A percentile compares a stretch with the other conserved stretches of the same genome.
Evolutionary conservation across 805 yeast genomes (phyloP).

Genomic region (Kuraishia ogatae): DNA sequence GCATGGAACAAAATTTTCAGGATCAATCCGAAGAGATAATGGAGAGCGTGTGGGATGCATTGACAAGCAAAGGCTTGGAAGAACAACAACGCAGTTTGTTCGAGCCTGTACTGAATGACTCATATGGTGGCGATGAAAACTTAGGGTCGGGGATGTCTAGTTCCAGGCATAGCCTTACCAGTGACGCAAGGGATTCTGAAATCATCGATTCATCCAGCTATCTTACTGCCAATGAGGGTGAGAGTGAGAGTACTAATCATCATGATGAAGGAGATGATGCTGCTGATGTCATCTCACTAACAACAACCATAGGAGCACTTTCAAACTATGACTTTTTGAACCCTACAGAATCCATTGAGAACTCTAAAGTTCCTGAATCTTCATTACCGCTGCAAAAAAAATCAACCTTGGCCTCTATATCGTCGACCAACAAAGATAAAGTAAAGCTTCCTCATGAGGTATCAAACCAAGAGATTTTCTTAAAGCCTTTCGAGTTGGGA

Average conservation of each 20-base stretch:
- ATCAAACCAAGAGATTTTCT: constrained; percentile 2
- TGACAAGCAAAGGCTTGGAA: constrained; percentile 20
- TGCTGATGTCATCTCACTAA: constrained; percentile 4
- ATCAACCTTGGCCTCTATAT: neutral
- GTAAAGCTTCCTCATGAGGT: constrained; percentile 4
- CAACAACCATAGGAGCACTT: constrained; percentile 8
- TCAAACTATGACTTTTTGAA: constrained; percentile 4
- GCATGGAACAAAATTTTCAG: constrained; percentile 33
- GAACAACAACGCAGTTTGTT: neutral
- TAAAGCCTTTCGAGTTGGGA: constrained; percentile 23
- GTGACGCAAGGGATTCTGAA: neutral
- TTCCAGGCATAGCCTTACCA: neutral
- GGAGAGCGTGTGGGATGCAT: constrained; percentile 55
- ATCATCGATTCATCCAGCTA: neutral
- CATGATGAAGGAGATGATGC: neutral
- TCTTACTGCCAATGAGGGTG: neutral
- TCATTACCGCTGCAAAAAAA: neutral
- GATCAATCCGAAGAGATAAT: constrained; percentile 59
- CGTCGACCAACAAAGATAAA: constrained; percentile 3
- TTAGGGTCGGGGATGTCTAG: neutral
- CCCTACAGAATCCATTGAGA: neutral
- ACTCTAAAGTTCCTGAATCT: neutral
- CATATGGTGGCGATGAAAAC: neutral
- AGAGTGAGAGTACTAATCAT: neutral
- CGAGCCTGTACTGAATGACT: neutral